A percentile compares a stretch with the other conserved stretches of the same genome.
These are phyloP conservation scores for Mallotus japonicus DNA, from an alignment of 441 rosid species.

Conservation along the genomic window DNA sequence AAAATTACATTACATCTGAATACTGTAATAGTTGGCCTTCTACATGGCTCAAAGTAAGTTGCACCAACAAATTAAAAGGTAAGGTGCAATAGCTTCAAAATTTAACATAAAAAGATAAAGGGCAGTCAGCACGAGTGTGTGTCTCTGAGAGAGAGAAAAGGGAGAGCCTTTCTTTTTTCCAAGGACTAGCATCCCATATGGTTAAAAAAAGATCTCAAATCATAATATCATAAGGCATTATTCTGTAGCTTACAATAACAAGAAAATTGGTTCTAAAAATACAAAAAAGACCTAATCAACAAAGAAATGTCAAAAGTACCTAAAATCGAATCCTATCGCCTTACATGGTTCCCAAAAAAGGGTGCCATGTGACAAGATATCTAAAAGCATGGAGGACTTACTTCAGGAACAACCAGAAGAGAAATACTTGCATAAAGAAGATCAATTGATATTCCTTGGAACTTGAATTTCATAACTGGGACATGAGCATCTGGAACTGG, in stretches of 20 bases:
- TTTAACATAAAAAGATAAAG: background rate
- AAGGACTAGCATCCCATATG: background rate
- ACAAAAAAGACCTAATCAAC: background rate
- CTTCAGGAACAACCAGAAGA: slow-evolving; percentile 54
- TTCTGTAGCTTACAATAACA: background rate
- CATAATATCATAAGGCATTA: background rate
- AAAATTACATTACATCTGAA: background rate
- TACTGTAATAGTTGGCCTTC: background rate
- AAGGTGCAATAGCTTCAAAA: slow-evolving; percentile 1
- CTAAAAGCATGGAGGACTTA: slow-evolving; percentile 29
- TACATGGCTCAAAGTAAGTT: background rate
- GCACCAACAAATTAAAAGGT: background rate
- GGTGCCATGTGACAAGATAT: background rate
- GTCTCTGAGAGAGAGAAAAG: background rate
- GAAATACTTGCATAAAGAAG: slow-evolving; percentile 72
- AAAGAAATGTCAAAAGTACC: background rate
- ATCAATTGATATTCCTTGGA: slow-evolving; percentile 60
- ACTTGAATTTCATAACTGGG: slow-evolving; percentile 74
- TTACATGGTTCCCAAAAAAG: background rate
- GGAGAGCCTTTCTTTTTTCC: background rate
- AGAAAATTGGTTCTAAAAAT: background rate
- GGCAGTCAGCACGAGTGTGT: background rate
- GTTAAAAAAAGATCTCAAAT: background rate
- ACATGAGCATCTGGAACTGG: slow-evolving; percentile 76
- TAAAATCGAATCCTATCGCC: background rate